Evolutionary conservation across 1,139 yeast species (phyloP), one percentile per base, ranked within the genome.

Genomic region (Suhomyces bolitotheri): DNA sequence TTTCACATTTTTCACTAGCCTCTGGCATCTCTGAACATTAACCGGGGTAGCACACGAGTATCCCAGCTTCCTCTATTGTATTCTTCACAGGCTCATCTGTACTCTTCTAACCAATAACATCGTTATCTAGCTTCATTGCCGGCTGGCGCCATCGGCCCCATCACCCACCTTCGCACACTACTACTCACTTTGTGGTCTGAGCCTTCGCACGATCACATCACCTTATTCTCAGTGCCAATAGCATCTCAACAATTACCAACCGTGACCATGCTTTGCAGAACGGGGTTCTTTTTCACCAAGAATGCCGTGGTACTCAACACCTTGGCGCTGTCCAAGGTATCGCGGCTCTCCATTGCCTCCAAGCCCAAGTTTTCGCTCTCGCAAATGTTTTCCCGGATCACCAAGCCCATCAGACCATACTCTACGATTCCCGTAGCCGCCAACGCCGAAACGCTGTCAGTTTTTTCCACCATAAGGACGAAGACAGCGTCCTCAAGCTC

Each of bases 211-310:
- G 6, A 19, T 11, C 23, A 10, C n/a, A 22, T 29, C 31, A 29
- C 31, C 31, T 22, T 23, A 29, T 28, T 28, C 20, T 15, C 15
- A 10, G 20, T 8, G 6, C 20, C 20, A 17, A 17, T 17, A 17
- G 8, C 20, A 8, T 7, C 16, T 24, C 20, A 10, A 12, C 22
- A 14, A 28, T 21, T 33, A 28, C 24, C 27, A 22, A 26, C 21
- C 29, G n/a, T n/a, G n/a, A 27, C 30, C 33, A 62, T 62, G 64
- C 55, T 63, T 40, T 64, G 69, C 31, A 62, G 63, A 45, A 56
- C 72, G 8, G 60, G 66, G 43, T 69, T 71, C 52, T 71, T 65
- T 54, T 71, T 72, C 52, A 61, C 73, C 27, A 61, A 58, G 49
- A 72, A 71, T 51, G 43, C 68, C 8, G 55, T 64, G 24, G 65